Percentiles rank a stretch among this genome's conserved stretches.
Evolutionary conservation across 768 basidiomycete species (phyloP).

Genomic region (Pisolithus microcarpus): DNA sequence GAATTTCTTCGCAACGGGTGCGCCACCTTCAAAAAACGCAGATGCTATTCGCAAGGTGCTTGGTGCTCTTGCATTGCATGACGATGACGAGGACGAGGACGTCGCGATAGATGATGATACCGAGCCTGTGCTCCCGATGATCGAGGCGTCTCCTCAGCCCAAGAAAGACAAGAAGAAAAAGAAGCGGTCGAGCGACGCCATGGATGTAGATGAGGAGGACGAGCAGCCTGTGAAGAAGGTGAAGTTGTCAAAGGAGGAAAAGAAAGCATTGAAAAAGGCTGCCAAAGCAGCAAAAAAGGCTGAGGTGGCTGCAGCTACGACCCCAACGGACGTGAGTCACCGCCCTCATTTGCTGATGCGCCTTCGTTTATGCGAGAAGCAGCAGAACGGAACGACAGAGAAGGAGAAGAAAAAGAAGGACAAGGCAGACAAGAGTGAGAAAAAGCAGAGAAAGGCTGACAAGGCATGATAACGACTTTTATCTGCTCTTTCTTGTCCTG

Average conservation of each 20-base stretch:
- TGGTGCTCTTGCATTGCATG: constrained; percentile 66
- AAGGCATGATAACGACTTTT: constrained; percentile 22
- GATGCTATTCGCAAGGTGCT: constrained; percentile 89
- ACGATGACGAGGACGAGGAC: constrained; percentile 52
- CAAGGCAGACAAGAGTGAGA: constrained; percentile 45
- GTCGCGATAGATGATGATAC: constrained; percentile 39
- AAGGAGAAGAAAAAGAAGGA: constrained; percentile 28
- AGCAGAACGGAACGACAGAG: constrained; percentile 28
- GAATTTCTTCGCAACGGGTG: constrained; percentile 88
- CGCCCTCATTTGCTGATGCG: constrained; percentile 7
- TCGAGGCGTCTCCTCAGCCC: constrained; percentile 50
- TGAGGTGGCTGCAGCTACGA: constrained; percentile 1
- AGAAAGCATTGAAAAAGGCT: constrained; percentile 77
- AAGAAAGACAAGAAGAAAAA: constrained; percentile 67
- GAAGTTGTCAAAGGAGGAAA: constrained; percentile 79
- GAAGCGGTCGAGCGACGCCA: constrained; percentile 61
- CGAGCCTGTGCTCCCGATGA: constrained; percentile 47
- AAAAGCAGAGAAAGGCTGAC: constrained; percentile 54
- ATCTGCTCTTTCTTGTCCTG: neutral
- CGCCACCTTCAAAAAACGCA: constrained; percentile 81
- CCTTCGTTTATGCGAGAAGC: constrained; percentile 2
- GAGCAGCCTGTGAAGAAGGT: constrained; percentile 58
- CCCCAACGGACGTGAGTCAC: constrained; percentile 29
- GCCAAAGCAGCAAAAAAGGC: constrained; percentile 56
- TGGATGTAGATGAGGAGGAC: constrained; percentile 50